Percentiles rank a stretch among this genome's conserved stretches.
phyloP scores from a whole-genome alignment of 352 stramenopile species.

The Globisporangium acanthophoron region DNA sequence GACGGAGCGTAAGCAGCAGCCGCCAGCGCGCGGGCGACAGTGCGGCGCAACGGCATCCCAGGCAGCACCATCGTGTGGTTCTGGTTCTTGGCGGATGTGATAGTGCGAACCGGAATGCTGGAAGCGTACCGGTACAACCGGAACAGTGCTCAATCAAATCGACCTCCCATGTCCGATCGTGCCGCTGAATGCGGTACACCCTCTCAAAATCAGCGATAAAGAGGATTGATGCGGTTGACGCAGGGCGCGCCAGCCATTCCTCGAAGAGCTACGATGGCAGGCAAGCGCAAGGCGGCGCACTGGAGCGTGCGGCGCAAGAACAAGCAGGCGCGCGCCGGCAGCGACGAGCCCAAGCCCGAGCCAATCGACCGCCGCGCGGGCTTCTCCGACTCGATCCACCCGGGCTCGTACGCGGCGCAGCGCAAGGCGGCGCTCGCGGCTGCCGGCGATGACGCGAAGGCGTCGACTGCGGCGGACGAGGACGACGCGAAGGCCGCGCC shows the following conservation, averaged over 20 bases:
- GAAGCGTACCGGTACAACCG: background rate
- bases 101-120: no score
- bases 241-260: background rate
- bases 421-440: constrained; percentile 16
- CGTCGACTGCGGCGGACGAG: background rate
- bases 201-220: background rate
- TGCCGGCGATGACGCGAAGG: background rate
- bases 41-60: constrained; percentile 24
- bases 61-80: constrained; percentile 21
- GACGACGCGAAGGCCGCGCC: constrained; percentile 4
- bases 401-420: constrained; percentile 71
- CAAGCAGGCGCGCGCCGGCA: constrained; percentile 47
- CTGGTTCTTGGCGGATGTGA: background rate
- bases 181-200: background rate
- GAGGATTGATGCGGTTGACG: background rate
- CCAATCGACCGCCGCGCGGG: constrained; percentile 43
- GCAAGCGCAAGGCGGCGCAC: constrained; percentile 65
- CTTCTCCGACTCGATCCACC: constrained; percentile 58
- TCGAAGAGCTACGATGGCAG: constrained; percentile 8
- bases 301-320: constrained; percentile 73
- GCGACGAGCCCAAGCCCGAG: constrained; percentile 14
- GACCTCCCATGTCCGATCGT: background rate
- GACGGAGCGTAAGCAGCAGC: constrained; percentile 1
- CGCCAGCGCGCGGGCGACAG: constrained; percentile 13
- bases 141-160: background rate